phyloP scores from a whole-genome alignment of 140 eudicot genomes.

The Eryngium alpinum region DNA sequence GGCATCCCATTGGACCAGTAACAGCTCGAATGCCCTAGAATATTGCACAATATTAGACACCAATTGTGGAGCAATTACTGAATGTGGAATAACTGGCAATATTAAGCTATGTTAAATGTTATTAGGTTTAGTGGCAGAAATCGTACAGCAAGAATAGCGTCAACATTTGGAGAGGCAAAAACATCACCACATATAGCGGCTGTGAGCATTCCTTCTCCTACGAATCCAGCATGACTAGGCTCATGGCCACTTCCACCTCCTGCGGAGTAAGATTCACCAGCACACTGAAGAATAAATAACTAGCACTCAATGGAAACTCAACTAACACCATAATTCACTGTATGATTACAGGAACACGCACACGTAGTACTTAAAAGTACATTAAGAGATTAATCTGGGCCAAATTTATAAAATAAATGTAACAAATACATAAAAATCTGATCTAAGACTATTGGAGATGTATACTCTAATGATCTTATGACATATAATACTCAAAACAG shows the following conservation, averaged over 20 bases:
- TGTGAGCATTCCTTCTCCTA: conserved; percentile 96
- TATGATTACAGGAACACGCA: neutral
- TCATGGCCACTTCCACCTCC: conserved; percentile 99
- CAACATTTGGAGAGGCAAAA: conserved; percentile 92
- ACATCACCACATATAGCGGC: conserved; percentile 98
- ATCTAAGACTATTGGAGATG: neutral
- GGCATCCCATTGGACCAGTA: conserved; percentile 97
- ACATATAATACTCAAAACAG: neutral
- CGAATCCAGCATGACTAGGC: conserved; percentile 99
- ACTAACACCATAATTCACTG: neutral
- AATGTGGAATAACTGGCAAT: conserved; percentile 3
- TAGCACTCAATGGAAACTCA: conserved; percentile 5
- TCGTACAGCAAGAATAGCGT: conserved; percentile 83
- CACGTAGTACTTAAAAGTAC: neutral
- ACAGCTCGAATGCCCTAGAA: conserved; percentile 91
- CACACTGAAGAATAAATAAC: neutral
- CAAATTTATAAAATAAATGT: neutral
- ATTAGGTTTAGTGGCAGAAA: conserved; percentile 8
- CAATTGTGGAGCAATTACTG: neutral
- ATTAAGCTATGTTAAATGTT: neutral
- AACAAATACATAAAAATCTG: neutral
- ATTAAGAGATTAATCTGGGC: neutral
- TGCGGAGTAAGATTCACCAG: conserved; percentile 23
- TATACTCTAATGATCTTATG: neutral
- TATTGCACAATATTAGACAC: conserved; percentile 9